Evolutionary conservation across 164 flowering plant species (phyloP), one percentile per base, ranked within the genome.

Genomic region (Liriodendron chinense): DNA sequence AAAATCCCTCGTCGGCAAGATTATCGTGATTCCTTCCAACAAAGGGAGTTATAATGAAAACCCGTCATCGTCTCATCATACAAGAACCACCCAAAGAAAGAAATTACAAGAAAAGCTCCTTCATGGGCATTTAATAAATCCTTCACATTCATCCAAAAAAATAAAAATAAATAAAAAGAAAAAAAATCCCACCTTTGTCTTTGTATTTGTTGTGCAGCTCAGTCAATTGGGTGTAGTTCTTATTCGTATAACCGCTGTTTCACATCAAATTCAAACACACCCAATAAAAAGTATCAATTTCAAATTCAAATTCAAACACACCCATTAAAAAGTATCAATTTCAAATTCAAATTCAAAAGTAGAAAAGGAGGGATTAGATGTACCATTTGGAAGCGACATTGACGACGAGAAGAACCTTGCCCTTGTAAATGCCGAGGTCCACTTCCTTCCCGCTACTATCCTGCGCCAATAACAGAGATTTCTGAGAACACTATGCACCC

Each of bases 321-420:
- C 62, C 22, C 47, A 24, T 34, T 9, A 49, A 69, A 53, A 57
- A 43, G 73, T 50, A 70, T 14, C 47, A 56, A 69, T 48, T 26
- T 43, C 43, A 62, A 62, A 12, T 66, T 59, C 74, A 53, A 53
- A 16, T 53, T 56, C 26, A 70, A 23, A 63, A 26, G 2, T n/a
- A 71, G 24, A 28, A 48, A 20, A 2, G 25, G 48, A 47, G 3
- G 22, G 24, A 34, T 25, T 66, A 47, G 25, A 70, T 48, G 18
- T 47, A 93, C 98, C 98, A 94, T 87, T 89, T 90, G 64, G 98
- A 94, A 78, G 98, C 98, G 67, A 94, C 97, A 75, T 94, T 94
- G 48, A 94, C 97, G 62, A 91, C 84, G 9, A 94, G 87, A 67
- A 93, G 86, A 47, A 91, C 94, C 76, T 93, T 94, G 61, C 97